Conservation (phyloP, 495 filamentous ascomycete species). For the Rhizodiscina lignyota region DNA sequence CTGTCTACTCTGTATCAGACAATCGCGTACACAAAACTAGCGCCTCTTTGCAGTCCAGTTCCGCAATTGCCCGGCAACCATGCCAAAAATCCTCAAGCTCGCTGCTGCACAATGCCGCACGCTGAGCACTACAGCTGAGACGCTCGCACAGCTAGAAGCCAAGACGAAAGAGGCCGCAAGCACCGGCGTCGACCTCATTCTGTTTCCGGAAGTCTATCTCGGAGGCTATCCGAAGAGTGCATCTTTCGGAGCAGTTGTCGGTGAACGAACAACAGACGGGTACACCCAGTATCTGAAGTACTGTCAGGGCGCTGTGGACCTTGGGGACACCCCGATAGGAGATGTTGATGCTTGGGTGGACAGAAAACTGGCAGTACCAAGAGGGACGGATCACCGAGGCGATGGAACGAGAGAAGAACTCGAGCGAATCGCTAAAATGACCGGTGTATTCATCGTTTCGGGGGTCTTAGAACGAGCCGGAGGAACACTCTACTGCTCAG, state of each 20-base stretch:
- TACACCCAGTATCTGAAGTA: slow-evolving; percentile 74
- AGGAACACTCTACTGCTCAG: slow-evolving; percentile 72
- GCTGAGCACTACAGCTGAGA: slow-evolving; percentile 41
- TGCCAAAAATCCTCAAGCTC: slow-evolving; percentile 36
- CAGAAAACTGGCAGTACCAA: slow-evolving; percentile 36
- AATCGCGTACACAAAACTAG: too few relatives aligned
- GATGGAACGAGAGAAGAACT: slow-evolving; percentile 76
- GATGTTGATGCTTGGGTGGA: slow-evolving; percentile 59
- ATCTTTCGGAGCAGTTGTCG: slow-evolving; percentile 58
- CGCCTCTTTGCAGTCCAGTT: too few relatives aligned
- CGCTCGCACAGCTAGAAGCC: slow-evolving; percentile 44
- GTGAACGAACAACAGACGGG: slow-evolving; percentile 46
- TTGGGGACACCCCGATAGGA: slow-evolving; percentile 70
- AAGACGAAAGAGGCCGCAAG: slow-evolving; percentile 34
- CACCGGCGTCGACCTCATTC: slow-evolving; percentile 49
- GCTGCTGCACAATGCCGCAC: slow-evolving; percentile 68
- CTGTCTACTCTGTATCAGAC: too few relatives aligned
- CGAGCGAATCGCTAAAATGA: slow-evolving; percentile 55
- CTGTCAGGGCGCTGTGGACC: slow-evolving; percentile 61
- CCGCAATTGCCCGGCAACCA: too few relatives aligned
- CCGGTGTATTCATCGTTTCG: slow-evolving; percentile 61
- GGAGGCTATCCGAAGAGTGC: slow-evolving; percentile 85
- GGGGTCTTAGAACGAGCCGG: slow-evolving; percentile 68
- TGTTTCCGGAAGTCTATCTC: slow-evolving; percentile 88
- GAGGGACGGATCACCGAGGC: slow-evolving; percentile 32